These are phyloP conservation scores for Akanthomyces uredinophilus DNA, from an alignment of 2,329 filamentous ascomycete genomes.

Conservation along the genomic window DNA sequence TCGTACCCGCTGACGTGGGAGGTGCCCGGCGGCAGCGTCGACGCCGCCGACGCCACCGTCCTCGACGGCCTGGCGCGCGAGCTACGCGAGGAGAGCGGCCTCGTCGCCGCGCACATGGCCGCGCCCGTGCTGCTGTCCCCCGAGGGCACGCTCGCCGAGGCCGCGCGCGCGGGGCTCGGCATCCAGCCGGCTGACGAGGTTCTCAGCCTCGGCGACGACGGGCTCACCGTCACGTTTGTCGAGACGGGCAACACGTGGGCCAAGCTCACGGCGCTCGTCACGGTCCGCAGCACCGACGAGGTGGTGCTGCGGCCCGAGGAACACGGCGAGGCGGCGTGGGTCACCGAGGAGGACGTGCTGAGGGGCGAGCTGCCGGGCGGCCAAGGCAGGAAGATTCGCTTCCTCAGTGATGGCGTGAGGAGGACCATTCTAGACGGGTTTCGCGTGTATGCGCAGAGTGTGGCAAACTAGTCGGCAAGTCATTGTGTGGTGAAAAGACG, in stretches of 20 bases:
- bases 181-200: constrained; percentile 16
- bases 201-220: constrained; percentile 21
- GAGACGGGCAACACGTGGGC: constrained; percentile 25
- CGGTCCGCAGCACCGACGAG: constrained; percentile 20
- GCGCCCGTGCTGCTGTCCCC: constrained; percentile 17
- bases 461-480: background rate
- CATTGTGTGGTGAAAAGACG: background rate
- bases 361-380: constrained; percentile 16
- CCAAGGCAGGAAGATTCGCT: constrained; percentile 25
- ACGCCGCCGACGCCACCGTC: constrained; percentile 30
- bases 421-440: constrained; percentile 30
- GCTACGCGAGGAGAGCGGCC: constrained; percentile 41
- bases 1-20: constrained; percentile 21
- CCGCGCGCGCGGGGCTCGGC: constrained; percentile 3
- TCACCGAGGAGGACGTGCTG: constrained; percentile 31
- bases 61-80: constrained; percentile 37
- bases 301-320: constrained; percentile 22
- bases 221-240: constrained; percentile 21
- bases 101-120: constrained; percentile 27
- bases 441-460: constrained; percentile 17
- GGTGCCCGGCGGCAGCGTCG: constrained; percentile 35
- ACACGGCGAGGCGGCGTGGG: constrained; percentile 36
- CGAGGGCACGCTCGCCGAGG: background rate
- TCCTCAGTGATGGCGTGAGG: constrained; percentile 29
- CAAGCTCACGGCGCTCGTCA: constrained; percentile 26